A percentile compares a stretch with the other conserved stretches of the same genome.
These are phyloP conservation scores for Aspergillus pseudoglaucus DNA, from an alignment of 2,329 filamentous ascomycete genomes.

Conservation along the genomic window DNA sequence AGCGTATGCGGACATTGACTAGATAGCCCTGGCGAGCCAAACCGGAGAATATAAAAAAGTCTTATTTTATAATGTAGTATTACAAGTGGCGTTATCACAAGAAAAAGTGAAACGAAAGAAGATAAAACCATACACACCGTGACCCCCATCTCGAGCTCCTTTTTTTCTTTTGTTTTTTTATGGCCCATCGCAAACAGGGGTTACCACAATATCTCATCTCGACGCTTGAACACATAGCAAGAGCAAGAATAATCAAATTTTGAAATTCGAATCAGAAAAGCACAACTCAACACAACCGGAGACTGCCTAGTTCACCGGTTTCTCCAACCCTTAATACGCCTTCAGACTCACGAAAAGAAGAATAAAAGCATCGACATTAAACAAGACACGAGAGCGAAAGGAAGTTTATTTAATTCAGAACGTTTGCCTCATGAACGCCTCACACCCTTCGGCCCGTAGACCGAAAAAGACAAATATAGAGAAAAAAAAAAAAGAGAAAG, in stretches of 20 bases:
- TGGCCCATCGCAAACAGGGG: not conserved
- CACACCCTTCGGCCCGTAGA: not conserved
- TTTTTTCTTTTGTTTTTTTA: not conserved
- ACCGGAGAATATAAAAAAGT: constrained; percentile 4
- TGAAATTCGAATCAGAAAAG: not conserved
- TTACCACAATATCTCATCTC: not conserved
- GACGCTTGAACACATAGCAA: not conserved
- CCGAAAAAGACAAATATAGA: constrained; percentile 6
- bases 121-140: not conserved
- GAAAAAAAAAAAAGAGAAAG: constrained; percentile 11
- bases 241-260: no score
- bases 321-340: not conserved
- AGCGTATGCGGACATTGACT: constrained; percentile 22
- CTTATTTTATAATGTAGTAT: constrained; percentile 22
- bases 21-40: constrained; percentile 8
- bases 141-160: not conserved
- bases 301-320: not conserved
- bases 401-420: constrained; percentile 1
- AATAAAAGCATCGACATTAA: no score
- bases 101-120: not conserved
- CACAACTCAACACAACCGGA: not conserved
- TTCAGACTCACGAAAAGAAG: not conserved
- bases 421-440: not conserved
- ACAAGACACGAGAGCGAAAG: not conserved
- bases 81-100: constrained; percentile 14